A percentile compares a stretch with the other conserved stretches of the same genome.
Evolutionary conservation across 2,329 filamentous ascomycete genomes (phyloP).

Genomic region (Raffaelea ambrosiae): DNA sequence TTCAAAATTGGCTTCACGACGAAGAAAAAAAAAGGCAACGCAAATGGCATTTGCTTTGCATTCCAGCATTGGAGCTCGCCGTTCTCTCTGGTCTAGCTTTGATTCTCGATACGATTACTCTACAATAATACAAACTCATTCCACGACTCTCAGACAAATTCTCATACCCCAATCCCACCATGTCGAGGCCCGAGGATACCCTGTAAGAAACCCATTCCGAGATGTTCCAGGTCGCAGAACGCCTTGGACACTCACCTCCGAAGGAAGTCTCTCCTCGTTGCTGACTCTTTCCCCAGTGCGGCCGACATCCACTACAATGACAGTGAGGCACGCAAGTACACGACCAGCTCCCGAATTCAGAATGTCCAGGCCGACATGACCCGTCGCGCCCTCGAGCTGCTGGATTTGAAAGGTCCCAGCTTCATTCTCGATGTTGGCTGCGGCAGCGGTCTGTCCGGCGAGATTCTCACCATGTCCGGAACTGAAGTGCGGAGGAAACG

Average conservation of each 20-base stretch:
- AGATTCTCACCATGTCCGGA: conserved; percentile 61
- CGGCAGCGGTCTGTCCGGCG: conserved; percentile 86
- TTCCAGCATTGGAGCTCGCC: not conserved
- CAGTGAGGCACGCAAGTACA: conserved; percentile 92
- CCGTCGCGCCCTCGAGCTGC: conserved; percentile 81
- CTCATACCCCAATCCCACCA: conserved; percentile 26
- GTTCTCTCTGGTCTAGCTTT: too few relatives aligned
- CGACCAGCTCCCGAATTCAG: conserved; percentile 88
- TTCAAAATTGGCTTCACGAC: conserved; percentile 3
- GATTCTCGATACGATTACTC: too few relatives aligned
- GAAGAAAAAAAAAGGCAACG: too few relatives aligned
- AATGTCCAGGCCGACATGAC: conserved; percentile 96
- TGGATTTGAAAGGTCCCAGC: conserved; percentile 69
- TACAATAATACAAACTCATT: too few relatives aligned
- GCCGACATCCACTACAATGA: conserved; percentile 98
- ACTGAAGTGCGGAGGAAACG: conserved; percentile 6
- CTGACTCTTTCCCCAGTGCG: conserved; percentile 45
- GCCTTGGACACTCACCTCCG: too few relatives aligned
- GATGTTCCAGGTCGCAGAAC: conserved; percentile 14
- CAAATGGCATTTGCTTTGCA: too few relatives aligned
- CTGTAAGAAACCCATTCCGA: conserved; percentile 47
- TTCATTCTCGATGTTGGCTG: conserved; percentile 96
- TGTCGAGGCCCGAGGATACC: conserved; percentile 96
- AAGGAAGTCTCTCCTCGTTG: too few relatives aligned
- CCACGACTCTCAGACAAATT: too few relatives aligned